Base-by-base conservation (phyloP, 2,329 filamentous ascomycete genomes). In the Xylariaceae sp. region DNA sequence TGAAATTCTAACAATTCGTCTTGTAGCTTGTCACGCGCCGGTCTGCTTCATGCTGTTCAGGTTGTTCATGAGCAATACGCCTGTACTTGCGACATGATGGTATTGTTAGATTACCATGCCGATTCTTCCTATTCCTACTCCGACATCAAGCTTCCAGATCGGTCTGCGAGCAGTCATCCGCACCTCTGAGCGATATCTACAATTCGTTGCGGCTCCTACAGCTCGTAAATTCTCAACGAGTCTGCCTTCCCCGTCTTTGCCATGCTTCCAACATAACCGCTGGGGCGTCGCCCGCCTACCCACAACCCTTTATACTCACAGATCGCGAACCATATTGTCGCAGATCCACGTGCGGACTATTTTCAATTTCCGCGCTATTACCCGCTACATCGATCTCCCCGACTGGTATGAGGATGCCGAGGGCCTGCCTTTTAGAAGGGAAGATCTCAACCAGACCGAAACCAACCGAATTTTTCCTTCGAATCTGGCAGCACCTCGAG, bases 341-440 rank as follows among this genome's bases (percentile, higher is more conserved):
- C 53, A 60, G n/a, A 57, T 57, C 29, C 55, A 59, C 15, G 39
- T 62, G 39, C 70, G 65, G 40, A 67, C 61, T 5, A 33, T 70
- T 30, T 73, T 70, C 50, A 61, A 54, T 21, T 65, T 65, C 45
- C 58, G 64, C 18, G 64, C 79, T 44, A 72, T 83, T 53, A 78
- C 73, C n/a, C 70, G 78, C 57, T 87, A 85, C 65, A 75, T 80
- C 51, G 74, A 84, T 44, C 70, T 87, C n/a, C 84, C 84, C 0
- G 71, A 71, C 18, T 73, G 77, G 50, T 87, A 87, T 65, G 72
- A 74, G 39, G 83, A 87, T 65, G 73, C 75, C 40, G 60, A 67
- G 1, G 85, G 85, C 1, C 74, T 88, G 5, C 68, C 73, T 0
- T 87, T 86, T 58, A 70, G 78, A 39, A 69, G 66, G 5, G 68